phyloP scores from a whole-genome alignment of 768 basidiomycete genomes.

The Mycena rosella region DNA sequence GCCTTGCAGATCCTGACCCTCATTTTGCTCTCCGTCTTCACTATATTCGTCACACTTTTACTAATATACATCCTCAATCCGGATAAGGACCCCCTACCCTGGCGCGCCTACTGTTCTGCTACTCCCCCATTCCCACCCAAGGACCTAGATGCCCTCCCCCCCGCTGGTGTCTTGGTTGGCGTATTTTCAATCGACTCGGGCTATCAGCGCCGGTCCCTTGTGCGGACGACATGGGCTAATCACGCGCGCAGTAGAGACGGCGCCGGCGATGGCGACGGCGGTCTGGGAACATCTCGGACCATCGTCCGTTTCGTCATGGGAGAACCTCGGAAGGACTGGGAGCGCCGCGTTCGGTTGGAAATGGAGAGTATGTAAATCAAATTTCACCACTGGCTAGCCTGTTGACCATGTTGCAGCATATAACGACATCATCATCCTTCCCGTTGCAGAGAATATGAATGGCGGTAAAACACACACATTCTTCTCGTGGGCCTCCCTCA shows the following conservation, averaged over 20 bases:
- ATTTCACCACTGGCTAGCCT: conserved; percentile 26
- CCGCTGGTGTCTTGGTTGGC: conserved; percentile 89
- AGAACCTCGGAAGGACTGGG: conserved; percentile 83
- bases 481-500: conserved; percentile 92
- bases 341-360: conserved; percentile 84
- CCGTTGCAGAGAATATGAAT: conserved; percentile 96
- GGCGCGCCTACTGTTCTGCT: conserved; percentile 91
- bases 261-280: conserved; percentile 76
- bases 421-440: conserved; percentile 88
- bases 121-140: conserved; percentile 74
- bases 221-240: conserved; percentile 91
- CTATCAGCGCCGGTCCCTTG: conserved; percentile 87
- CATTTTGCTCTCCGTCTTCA: conserved; percentile 83
- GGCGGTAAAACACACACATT: conserved; percentile 91
- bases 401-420: conserved; percentile 62
- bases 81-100: conserved; percentile 94
- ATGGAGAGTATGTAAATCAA: conserved; percentile 81
- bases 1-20: conserved; percentile 72
- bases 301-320: conserved; percentile 92
- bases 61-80: conserved; percentile 95
- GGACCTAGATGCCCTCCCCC: conserved; percentile 79
- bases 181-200: conserved; percentile 91
- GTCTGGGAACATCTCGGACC: conserved; percentile 83
- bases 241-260: conserved; percentile 85
- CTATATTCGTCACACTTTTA: conserved; percentile 85